Percentiles rank a stretch among this genome's conserved stretches.
phyloP scores from a whole-genome alignment of 2,329 filamentous ascomycete species.

The Claviceps sp. region DNA sequence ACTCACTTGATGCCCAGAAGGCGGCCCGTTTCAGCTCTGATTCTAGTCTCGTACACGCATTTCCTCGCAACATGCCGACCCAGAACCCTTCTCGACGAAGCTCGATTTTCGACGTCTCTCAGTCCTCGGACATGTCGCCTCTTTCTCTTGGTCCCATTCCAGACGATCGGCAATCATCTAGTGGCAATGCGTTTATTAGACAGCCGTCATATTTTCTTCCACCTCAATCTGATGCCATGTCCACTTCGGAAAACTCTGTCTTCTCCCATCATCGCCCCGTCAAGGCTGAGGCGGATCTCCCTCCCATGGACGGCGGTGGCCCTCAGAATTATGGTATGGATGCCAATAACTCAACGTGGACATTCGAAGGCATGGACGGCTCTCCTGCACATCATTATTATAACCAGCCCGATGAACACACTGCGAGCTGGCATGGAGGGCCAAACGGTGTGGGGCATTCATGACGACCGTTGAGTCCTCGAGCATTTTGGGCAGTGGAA shows the following conservation, averaged over 20 bases:
- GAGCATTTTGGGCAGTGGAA: no score
- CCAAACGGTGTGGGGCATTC: conserved; percentile 4
- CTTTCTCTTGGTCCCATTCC: conserved; percentile 6
- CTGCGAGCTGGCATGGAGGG: conserved; percentile 2
- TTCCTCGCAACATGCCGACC: conserved; percentile 14
- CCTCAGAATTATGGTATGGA: conserved; percentile 9
- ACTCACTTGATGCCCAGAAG: conserved; percentile 10
- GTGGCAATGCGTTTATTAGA: conserved; percentile 1
- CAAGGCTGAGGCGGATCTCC: conserved; percentile 9
- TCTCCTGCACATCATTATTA: conserved; percentile 9
- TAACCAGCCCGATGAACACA: conserved; percentile 1
- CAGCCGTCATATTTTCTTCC: conserved; percentile 10
- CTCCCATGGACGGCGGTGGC: conserved; percentile 6
- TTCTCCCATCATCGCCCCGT: conserved; percentile 11
- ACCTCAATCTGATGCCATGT: conserved; percentile 6
- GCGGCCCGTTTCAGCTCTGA: conserved; percentile 8
- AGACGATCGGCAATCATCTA: conserved; percentile 7
- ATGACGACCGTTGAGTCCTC: neutral
- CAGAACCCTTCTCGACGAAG: conserved; percentile 9
- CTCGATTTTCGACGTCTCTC: conserved; percentile 10
- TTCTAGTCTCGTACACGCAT: conserved; percentile 10
- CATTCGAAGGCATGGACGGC: conserved; percentile 8
- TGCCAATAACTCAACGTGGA: conserved; percentile 7
- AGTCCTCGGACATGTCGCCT: conserved; percentile 8
- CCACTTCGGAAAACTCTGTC: conserved; percentile 6